Conservation (phyloP, 805 yeast species). For the Pichia californica region DNA sequence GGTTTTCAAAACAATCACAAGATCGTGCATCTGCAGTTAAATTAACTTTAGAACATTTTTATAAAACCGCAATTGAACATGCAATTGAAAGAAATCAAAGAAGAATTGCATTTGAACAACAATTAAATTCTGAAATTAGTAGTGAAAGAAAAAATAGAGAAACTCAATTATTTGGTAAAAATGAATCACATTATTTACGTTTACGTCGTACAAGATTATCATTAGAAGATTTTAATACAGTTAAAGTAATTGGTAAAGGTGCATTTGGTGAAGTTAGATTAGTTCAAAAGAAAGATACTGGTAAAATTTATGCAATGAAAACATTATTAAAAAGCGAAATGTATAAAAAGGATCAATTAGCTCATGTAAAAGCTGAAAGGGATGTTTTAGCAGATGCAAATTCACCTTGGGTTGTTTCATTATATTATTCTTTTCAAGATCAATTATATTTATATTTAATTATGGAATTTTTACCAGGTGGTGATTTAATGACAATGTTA, state of each 20-base stretch:
- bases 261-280: conserved; percentile 96
- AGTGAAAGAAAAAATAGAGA: conserved; percentile 84
- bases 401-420: conserved; percentile 83
- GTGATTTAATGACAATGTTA: conserved; percentile 90
- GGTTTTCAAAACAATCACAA: conserved; percentile 64
- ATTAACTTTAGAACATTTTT: conserved; percentile 74
- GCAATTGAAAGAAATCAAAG: conserved; percentile 96
- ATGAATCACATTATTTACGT: conserved; percentile 81
- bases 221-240: conserved; percentile 79
- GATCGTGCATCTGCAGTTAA: conserved; percentile 83
- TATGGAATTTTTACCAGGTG: conserved; percentile 81
- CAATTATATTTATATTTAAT: conserved; percentile 65
- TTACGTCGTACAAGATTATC: conserved; percentile 78
- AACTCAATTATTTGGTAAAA: conserved; percentile 74
- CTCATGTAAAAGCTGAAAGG: conserved; percentile 93
- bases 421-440: conserved; percentile 79
- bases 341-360: conserved; percentile 90
- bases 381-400: conserved; percentile 90
- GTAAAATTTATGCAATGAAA: conserved; percentile 92
- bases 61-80: conserved; percentile 77
- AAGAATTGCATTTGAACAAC: conserved; percentile 75
- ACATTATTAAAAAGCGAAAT: conserved; percentile 85
- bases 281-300: conserved; percentile 89
- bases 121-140: conserved; percentile 61
- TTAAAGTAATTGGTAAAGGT: conserved; percentile 90